Evolutionary conservation across 257 asterid genomes (phyloP).

Genomic region (Capsicum pubescens): DNA sequence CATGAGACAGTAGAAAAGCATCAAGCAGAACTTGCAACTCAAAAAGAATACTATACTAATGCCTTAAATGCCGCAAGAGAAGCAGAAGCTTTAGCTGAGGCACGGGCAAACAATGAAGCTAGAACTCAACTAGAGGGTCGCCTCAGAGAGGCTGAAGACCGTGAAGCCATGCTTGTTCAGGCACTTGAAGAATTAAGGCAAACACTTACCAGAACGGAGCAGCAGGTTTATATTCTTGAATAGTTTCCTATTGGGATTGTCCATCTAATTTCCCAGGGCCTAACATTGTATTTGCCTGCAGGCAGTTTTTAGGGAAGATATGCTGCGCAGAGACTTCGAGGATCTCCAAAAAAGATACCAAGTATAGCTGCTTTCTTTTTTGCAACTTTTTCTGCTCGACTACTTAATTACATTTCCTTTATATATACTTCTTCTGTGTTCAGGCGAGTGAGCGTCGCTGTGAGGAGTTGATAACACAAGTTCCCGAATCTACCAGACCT

Average conservation of each 20-base stretch:
- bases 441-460: slow-evolving; percentile 98
- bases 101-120: slow-evolving; percentile 89
- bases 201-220: slow-evolving; percentile 66
- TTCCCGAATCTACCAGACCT: slow-evolving; percentile 99
- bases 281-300: slow-evolving; percentile 45
- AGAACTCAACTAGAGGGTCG: slow-evolving; percentile 82
- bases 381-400: slow-evolving; percentile 2
- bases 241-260: neutral
- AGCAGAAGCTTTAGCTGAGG: slow-evolving; percentile 96
- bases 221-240: slow-evolving; percentile 65
- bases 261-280: neutral
- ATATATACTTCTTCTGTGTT: slow-evolving; percentile 29
- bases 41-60: slow-evolving; percentile 85
- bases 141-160: slow-evolving; percentile 54
- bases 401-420: slow-evolving; percentile 23
- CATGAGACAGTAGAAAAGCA: slow-evolving; percentile 96
- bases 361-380: slow-evolving; percentile 38
- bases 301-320: slow-evolving; percentile 94
- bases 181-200: slow-evolving; percentile 62
- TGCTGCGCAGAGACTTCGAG: slow-evolving; percentile 90
- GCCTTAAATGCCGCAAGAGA: slow-evolving; percentile 91
- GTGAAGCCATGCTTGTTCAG: slow-evolving; percentile 61
- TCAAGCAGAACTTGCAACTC: slow-evolving; percentile 83
- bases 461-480: slow-evolving; percentile 96
- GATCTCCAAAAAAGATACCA: slow-evolving; percentile 97